Conservation (phyloP, 2,329 filamentous ascomycete species). For the Bertia moriformis region DNA sequence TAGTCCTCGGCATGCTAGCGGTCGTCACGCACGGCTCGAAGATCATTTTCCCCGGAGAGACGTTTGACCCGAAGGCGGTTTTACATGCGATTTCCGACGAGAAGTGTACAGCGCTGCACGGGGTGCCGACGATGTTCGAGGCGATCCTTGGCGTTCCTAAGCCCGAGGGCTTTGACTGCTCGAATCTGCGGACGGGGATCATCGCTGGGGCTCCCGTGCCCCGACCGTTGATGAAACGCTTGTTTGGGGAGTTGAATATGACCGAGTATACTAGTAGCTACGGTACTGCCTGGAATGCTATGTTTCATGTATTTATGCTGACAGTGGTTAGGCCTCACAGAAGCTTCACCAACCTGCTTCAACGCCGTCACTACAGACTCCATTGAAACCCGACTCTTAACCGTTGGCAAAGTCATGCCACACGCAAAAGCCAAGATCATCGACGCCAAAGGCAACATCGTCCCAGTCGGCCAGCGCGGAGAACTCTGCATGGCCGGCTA, state of each 20-base stretch:
- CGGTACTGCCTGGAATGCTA: conserved; percentile 3
- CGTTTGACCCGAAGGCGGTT: conserved; percentile 55
- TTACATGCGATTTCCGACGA: conserved; percentile 53
- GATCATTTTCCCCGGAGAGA: conserved; percentile 62
- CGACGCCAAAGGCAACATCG: conserved; percentile 46
- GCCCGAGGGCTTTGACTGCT: conserved; percentile 24
- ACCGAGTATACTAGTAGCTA: conserved; percentile 59
- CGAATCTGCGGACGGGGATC: conserved; percentile 57
- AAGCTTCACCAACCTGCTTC: conserved; percentile 68
- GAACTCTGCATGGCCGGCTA: conserved; percentile 71
- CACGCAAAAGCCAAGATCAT: conserved; percentile 68
- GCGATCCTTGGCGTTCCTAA: conserved; percentile 35
- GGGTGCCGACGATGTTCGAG: conserved; percentile 76
- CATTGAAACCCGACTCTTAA: conserved; percentile 50
- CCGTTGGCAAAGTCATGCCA: conserved; percentile 64
- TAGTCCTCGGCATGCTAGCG: conserved; percentile 62
- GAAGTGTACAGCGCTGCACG: conserved; percentile 61
- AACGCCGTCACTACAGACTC: conserved; percentile 65
- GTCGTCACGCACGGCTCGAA: conserved; percentile 61
- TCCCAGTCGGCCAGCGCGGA: conserved; percentile 54
- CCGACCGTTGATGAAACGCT: conserved; percentile 57
- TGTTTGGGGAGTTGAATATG: conserved; percentile 62
- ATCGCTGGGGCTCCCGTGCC: conserved; percentile 69
- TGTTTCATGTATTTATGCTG: neutral
- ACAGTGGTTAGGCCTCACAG: conserved; percentile 46